These are phyloP conservation scores for Pseudogymnoascus sp. DNA, from an alignment of 2,329 filamentous ascomycete species.

Conservation along the genomic window DNA sequence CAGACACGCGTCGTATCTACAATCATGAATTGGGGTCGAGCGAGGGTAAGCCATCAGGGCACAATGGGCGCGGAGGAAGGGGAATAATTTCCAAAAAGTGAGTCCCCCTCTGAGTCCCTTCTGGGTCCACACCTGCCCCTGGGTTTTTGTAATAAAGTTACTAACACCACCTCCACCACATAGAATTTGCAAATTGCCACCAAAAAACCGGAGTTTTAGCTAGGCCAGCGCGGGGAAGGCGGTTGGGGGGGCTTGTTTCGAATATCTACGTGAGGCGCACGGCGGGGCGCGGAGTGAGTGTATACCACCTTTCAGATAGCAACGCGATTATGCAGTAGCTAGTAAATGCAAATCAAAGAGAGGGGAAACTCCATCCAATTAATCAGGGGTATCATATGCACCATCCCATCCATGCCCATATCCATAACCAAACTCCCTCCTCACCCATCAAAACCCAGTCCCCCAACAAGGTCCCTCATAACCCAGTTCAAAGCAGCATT, in stretches of 20 bases:
- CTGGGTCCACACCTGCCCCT: neutral
- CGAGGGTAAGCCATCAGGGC: neutral
- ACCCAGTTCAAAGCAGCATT: neutral
- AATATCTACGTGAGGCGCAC: neutral
- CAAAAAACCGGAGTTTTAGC: neutral
- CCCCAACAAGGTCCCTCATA: too few species aligned
- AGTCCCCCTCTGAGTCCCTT: neutral
- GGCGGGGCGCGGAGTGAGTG: neutral
- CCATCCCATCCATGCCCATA: neutral
- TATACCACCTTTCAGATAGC: neutral
- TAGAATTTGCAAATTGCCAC: neutral
- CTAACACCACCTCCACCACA: neutral
- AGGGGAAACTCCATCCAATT: neutral
- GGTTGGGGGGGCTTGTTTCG: neutral
- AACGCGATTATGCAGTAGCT: neutral
- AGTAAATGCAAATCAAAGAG: neutral
- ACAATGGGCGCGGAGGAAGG: slow-evolving; percentile 8
- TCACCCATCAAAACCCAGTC: neutral
- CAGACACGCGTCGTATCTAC: neutral
- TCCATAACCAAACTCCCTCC: neutral
- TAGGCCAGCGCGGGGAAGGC: neutral
- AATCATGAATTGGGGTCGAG: neutral
- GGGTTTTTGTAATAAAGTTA: too few species aligned
- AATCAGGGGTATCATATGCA: neutral
- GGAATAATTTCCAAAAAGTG: slow-evolving; percentile 6